phyloP scores from a whole-genome alignment of 805 yeast species.

The Candida loeiensis region DNA sequence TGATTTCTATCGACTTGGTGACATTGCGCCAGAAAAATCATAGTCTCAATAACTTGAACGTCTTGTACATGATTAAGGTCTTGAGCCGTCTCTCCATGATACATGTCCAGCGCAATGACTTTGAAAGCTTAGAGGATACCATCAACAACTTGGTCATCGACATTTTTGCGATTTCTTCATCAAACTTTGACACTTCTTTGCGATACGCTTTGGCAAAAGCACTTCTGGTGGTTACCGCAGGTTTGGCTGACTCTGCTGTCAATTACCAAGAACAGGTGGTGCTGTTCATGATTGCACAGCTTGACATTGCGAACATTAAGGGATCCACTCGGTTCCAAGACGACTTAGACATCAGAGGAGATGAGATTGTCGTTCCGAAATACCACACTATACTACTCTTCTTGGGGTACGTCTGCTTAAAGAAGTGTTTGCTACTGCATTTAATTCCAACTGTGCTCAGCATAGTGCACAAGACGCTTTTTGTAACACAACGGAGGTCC shows the following conservation, averaged over 20 bases:
- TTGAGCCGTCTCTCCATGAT: slow-evolving; percentile 34
- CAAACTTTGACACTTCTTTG: slow-evolving; percentile 48
- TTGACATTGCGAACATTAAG: slow-evolving; percentile 22
- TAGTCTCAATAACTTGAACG: slow-evolving; percentile 14
- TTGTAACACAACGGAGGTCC: slow-evolving; percentile 54
- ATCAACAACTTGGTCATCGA: slow-evolving; percentile 45
- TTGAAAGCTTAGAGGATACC: slow-evolving; percentile 44
- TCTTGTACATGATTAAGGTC: slow-evolving; percentile 31
- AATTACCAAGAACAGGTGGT: slow-evolving; percentile 45
- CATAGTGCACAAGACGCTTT: slow-evolving; percentile 45
- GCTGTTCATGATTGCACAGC: slow-evolving; percentile 26
- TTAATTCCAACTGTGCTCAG: slow-evolving; percentile 25
- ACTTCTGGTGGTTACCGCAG: slow-evolving; percentile 45
- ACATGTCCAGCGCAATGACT: slow-evolving; percentile 22
- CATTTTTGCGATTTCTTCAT: slow-evolving; percentile 32
- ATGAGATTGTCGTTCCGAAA: slow-evolving; percentile 35
- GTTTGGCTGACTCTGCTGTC: slow-evolving; percentile 29
- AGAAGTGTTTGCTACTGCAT: slow-evolving; percentile 21
- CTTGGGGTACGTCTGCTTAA: slow-evolving; percentile 43
- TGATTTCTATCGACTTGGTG: slow-evolving; percentile 17
- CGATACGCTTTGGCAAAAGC: slow-evolving; percentile 69
- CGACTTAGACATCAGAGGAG: slow-evolving; percentile 20
- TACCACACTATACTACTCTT: slow-evolving; percentile 60
- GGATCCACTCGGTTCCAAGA: slow-evolving; percentile 5
- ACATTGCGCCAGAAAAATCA: slow-evolving; percentile 12